Evolutionary conservation across 2,329 filamentous ascomycete species (phyloP), one percentile per base, ranked within the genome.

Genomic region (Trichophyton mentagrophytes): DNA sequence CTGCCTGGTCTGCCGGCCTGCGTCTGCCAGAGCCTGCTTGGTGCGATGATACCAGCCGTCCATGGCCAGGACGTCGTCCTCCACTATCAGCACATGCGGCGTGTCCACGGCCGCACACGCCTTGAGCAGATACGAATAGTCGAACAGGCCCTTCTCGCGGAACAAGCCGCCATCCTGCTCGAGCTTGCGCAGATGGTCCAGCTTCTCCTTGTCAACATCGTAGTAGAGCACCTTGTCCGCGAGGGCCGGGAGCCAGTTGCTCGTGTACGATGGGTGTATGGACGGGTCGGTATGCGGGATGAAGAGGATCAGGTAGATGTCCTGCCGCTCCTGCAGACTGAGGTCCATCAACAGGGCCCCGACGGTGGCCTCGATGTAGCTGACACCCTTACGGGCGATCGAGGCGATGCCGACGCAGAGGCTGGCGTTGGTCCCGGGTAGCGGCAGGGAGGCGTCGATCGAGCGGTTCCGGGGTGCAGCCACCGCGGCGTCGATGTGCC

Each of bases 11-110:
- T 72, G 65, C 38, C 63, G 63, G 61, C 76, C 70, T 3, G 71
- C 71, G 38, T 66, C 63, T 17, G 68, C 64, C 38, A 78, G 64
- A 0, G 71, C 76, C 4, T 68, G 62, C 44, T 74, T 67, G 0
- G 73, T 74, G 3, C 75, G 72, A 56, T 74, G 68, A 63, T 74
- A 78, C 77, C 78, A 79, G 11, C 77, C 77, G 57, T 78, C 75
- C 65, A 76, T 71, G 36, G 76, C 76, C 3, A 80, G 60, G 2
- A 74, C 70, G 63, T 79, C 77, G 63, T 79, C 78, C 64, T 80
- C 78, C 3, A 80, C 65, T 42, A 80, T 74, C 4, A 71, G 67
- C 42, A 76, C 70, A 63, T 77, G 77, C 2, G 72, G 70, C 7
- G 76, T 69, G 22, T 69, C 69, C 6, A 69, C 68, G 36, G 68